Percentiles rank a stretch among this genome's conserved stretches.
Evolutionary conservation across 805 yeast species (phyloP).

Genomic region (Wickerhamomyces pijperi): DNA sequence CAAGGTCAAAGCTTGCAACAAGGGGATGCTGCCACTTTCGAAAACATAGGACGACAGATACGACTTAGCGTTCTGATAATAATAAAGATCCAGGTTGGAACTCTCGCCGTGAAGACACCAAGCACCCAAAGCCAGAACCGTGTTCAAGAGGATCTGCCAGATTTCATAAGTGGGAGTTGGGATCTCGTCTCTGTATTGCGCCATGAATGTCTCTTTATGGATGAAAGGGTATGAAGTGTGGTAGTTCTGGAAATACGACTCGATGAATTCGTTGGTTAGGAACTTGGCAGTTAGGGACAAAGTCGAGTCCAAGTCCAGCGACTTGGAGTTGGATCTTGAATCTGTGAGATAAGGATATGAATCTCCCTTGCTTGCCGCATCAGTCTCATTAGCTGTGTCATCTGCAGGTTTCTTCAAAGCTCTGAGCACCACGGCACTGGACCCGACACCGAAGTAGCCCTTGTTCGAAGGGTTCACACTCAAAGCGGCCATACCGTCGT

Average conservation of each 20-base stretch:
- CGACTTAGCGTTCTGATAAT: constrained; percentile 42
- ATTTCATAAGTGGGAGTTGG: constrained; percentile 31
- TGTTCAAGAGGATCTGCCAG: constrained; percentile 44
- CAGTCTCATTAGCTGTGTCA: constrained; percentile 14
- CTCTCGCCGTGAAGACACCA: constrained; percentile 53
- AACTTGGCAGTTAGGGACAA: constrained; percentile 19
- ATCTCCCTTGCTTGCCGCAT: constrained; percentile 5
- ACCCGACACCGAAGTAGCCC: constrained; percentile 58
- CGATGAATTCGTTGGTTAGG: constrained; percentile 26
- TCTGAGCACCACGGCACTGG: constrained; percentile 44
- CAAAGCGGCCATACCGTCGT: constrained; percentile 60
- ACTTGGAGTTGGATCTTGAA: constrained; percentile 15
- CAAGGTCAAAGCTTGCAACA: constrained; percentile 40
- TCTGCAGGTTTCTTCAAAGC: constrained; percentile 29
- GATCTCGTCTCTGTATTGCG: constrained; percentile 30
- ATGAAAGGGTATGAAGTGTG: constrained; percentile 55
- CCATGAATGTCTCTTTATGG: constrained; percentile 41
- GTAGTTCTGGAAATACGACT: constrained; percentile 44
- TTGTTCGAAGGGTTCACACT: constrained; percentile 38
- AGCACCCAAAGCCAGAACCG: constrained; percentile 56
- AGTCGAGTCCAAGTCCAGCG: constrained; percentile 16
- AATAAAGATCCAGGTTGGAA: constrained; percentile 39
- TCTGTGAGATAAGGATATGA: constrained; percentile 7
- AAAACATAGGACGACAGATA: constrained; percentile 35
- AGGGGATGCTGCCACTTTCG: constrained; percentile 48